These are phyloP conservation scores for Coniophora puteana DNA, from an alignment of 1,284 basidiomycete genomes.

Conservation along the genomic window DNA sequence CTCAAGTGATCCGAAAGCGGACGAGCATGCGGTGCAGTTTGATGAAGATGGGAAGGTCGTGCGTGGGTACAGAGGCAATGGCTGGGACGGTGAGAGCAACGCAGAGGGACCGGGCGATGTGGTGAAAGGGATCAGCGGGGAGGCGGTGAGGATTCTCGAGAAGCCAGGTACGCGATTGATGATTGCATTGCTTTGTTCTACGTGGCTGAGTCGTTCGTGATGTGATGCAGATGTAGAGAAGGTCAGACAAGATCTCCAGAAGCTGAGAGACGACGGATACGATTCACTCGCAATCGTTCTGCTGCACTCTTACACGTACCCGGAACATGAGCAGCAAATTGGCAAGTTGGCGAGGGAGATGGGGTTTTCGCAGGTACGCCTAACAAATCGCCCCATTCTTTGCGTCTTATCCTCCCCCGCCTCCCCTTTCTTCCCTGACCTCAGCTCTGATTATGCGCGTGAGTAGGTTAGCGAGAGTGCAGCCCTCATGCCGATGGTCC, in stretches of 20 bases:
- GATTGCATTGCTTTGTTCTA: background rate
- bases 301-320: constrained; percentile 91
- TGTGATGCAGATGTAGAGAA: constrained; percentile 40
- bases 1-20: constrained; percentile 82
- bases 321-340: constrained; percentile 74
- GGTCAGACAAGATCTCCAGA: constrained; percentile 58
- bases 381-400: too few species aligned
- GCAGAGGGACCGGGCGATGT: constrained; percentile 78
- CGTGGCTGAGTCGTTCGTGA: background rate
- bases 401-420: too few species aligned
- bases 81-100: constrained; percentile 62
- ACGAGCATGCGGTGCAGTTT: constrained; percentile 74
- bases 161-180: constrained; percentile 56
- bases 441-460: too few species aligned
- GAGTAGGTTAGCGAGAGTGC: too few species aligned
- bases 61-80: constrained; percentile 70
- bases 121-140: constrained; percentile 83
- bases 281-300: constrained; percentile 85
- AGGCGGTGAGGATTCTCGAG: constrained; percentile 86
- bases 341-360: constrained; percentile 72
- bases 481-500: constrained; percentile 90
- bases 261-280: constrained; percentile 74
- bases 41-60: constrained; percentile 63
- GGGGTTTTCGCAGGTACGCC: constrained; percentile 88
- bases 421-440: too few species aligned